Conservation (phyloP, 495 filamentous ascomycete species). For the Friedmanniomyces endolithicus region DNA sequence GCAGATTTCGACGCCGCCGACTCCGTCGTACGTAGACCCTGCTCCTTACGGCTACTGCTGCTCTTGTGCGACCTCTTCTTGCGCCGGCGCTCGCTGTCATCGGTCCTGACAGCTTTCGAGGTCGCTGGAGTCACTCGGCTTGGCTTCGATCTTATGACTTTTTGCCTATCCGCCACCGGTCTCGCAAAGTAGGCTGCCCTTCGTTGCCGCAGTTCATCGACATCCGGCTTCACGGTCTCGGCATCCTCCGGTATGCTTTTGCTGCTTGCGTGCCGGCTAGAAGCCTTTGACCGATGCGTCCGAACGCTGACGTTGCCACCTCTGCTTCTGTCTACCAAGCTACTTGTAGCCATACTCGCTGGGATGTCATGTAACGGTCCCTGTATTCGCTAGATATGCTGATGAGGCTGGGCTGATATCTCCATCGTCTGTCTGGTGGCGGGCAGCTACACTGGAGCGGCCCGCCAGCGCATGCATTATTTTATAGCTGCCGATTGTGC, state of each 20-base stretch:
- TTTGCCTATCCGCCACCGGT: conserved; percentile 4
- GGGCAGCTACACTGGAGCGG: too few relatives aligned
- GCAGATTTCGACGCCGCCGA: background rate
- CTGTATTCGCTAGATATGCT: background rate
- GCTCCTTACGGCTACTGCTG: background rate
- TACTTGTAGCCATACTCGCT: background rate
- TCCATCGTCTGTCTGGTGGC: too few relatives aligned
- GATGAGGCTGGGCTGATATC: too few relatives aligned
- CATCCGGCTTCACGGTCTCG: conserved; percentile 9
- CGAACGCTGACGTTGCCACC: background rate
- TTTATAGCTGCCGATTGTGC: too few relatives aligned
- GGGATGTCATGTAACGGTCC: background rate
- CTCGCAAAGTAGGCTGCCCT: conserved; percentile 10
- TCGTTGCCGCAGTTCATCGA: conserved; percentile 7
- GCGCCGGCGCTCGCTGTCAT: background rate
- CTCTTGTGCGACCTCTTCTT: background rate
- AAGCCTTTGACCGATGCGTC: background rate
- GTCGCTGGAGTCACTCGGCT: background rate
- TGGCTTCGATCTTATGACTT: conserved; percentile 3
- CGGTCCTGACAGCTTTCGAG: background rate
- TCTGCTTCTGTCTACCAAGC: background rate
- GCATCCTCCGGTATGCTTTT: background rate
- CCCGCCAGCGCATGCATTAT: too few relatives aligned
- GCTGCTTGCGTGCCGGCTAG: background rate
- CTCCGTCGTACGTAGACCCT: background rate